Evolutionary conservation across 495 filamentous ascomycete genomes (phyloP).

Genomic region (Lasiosphaeria miniovina): DNA sequence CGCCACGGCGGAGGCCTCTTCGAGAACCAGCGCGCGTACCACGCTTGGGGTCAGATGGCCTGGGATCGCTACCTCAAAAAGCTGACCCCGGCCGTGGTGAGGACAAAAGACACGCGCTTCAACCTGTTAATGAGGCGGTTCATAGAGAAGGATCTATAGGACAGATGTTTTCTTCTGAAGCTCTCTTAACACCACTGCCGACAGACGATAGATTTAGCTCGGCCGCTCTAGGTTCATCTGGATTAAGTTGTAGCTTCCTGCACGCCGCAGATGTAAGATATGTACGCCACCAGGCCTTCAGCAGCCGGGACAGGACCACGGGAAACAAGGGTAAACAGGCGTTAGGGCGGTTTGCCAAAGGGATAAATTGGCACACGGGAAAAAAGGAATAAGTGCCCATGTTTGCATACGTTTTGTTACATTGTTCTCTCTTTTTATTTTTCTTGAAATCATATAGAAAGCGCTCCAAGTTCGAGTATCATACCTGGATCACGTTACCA

Average conservation of each 20-base stretch:
- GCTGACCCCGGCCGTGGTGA: slow-evolving; percentile 37
- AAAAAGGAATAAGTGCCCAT: neutral
- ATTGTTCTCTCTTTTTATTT: slow-evolving; percentile 1
- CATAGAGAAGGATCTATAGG: slow-evolving; percentile 37
- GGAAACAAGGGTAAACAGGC: neutral
- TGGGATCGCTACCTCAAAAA: slow-evolving; percentile 40
- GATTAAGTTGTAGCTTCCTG: no score
- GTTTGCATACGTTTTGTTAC: neutral
- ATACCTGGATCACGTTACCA: no score
- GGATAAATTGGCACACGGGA: neutral
- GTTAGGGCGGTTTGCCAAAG: neutral
- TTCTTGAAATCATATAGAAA: neutral
- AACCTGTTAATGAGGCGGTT: slow-evolving; percentile 46
- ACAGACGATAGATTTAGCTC: no score
- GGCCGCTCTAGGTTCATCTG: no score
- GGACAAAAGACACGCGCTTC: slow-evolving; percentile 40
- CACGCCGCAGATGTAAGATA: no score
- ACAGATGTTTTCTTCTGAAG: neutral
- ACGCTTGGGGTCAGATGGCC: slow-evolving; percentile 48
- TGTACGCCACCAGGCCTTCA: no score
- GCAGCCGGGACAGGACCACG: no score
- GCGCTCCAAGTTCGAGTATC: no score
- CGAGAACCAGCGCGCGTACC: slow-evolving; percentile 44
- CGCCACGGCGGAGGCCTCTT: slow-evolving; percentile 40
- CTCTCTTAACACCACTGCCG: no score